These are phyloP conservation scores for Xylariales sp. DNA, from an alignment of 2,329 filamentous ascomycete genomes.

Conservation along the genomic window DNA sequence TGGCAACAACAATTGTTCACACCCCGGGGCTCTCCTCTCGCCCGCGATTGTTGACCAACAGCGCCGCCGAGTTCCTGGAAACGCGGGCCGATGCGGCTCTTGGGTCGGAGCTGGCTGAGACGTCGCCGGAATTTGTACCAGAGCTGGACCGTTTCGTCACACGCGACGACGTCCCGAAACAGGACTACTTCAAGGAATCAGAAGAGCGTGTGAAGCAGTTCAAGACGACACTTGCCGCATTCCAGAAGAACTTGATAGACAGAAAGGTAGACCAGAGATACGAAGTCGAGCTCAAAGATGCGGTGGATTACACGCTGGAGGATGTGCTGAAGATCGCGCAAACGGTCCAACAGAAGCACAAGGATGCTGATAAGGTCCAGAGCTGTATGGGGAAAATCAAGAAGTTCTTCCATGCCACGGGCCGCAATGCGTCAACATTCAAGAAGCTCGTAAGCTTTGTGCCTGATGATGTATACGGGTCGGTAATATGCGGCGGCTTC, in stretches of 20 bases:
- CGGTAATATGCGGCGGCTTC: slow-evolving; percentile 15
- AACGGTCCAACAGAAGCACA: slow-evolving; percentile 11
- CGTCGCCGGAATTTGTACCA: slow-evolving; percentile 11
- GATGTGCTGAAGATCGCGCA: slow-evolving; percentile 14
- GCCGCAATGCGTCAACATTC: slow-evolving; percentile 9
- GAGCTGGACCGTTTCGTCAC: slow-evolving; percentile 5
- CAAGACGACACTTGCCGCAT: slow-evolving; percentile 11
- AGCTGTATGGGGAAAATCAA: slow-evolving; percentile 12
- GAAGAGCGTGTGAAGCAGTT: slow-evolving; percentile 11
- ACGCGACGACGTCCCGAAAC: neutral
- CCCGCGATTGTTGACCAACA: slow-evolving; percentile 11
- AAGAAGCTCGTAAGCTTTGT: slow-evolving; percentile 14
- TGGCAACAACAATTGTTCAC: neutral
- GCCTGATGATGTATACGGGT: slow-evolving; percentile 13
- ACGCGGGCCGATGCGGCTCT: slow-evolving; percentile 10
- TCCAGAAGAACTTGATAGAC: slow-evolving; percentile 12
- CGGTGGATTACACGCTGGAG: slow-evolving; percentile 12
- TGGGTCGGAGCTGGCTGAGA: slow-evolving; percentile 11
- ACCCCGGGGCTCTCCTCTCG: neutral
- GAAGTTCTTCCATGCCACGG: slow-evolving; percentile 11
- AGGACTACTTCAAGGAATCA: slow-evolving; percentile 13
- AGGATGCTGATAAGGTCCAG: slow-evolving; percentile 8
- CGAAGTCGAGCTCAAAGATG: slow-evolving; percentile 12
- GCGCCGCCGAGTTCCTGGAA: slow-evolving; percentile 14
- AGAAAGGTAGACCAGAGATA: slow-evolving; percentile 13